These are phyloP conservation scores for Lippia alba DNA, from an alignment of 305 asterid genomes.

Conservation along the genomic window DNA sequence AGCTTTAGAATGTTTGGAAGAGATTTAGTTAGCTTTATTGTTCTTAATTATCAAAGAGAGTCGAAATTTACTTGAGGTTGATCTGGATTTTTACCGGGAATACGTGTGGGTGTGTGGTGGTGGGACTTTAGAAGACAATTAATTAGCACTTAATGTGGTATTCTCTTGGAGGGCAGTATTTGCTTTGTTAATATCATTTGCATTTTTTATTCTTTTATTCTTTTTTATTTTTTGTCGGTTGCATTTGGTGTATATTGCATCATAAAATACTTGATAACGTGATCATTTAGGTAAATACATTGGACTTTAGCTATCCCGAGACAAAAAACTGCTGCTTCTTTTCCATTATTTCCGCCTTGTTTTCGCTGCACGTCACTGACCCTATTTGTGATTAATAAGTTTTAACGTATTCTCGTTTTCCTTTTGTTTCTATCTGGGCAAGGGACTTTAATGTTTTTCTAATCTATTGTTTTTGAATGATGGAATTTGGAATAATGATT, in stretches of 20 bases:
- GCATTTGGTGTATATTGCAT: constrained; percentile 12
- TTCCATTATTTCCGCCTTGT: constrained; percentile 16
- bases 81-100: constrained; percentile 27
- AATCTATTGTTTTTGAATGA: constrained; percentile 14
- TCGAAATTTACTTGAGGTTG: constrained; percentile 28
- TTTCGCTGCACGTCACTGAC: constrained; percentile 14
- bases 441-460: constrained; percentile 18
- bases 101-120: neutral
- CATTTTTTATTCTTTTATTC: neutral
- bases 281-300: constrained; percentile 19
- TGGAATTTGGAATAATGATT: constrained; percentile 8
- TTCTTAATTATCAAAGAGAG: constrained; percentile 4
- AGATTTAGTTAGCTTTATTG: constrained; percentile 4
- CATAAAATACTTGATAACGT: constrained; percentile 22
- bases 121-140: constrained; percentile 4
- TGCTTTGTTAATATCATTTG: constrained; percentile 12
- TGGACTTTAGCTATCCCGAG: constrained; percentile 22
- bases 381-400: constrained; percentile 11
- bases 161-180: constrained; percentile 1
- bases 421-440: too few relatives aligned
- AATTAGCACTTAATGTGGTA: constrained; percentile 25
- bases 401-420: neutral
- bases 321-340: constrained; percentile 13
- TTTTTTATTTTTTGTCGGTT: constrained; percentile 15
- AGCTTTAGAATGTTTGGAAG: constrained; percentile 23